A percentile compares a stretch with the other conserved stretches of the same genome.
Evolutionary conservation across 1,284 basidiomycete species (phyloP).

Genomic region (Austropuccinia psidii): DNA sequence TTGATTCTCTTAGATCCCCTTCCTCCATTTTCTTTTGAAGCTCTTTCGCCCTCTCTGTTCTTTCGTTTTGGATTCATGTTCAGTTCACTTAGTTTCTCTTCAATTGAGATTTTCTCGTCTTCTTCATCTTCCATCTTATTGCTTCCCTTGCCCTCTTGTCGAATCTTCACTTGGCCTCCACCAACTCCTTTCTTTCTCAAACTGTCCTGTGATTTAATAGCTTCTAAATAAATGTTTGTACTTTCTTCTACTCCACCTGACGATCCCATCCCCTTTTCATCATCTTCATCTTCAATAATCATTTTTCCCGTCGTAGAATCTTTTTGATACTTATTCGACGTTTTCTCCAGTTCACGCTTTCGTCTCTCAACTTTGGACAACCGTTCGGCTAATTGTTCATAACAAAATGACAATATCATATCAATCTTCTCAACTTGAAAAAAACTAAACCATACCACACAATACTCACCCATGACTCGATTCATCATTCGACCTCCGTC

Average conservation of each 20-base stretch:
- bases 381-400: slow-evolving; percentile 35
- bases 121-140: slow-evolving; percentile 60
- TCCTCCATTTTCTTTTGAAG: no score
- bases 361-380: slow-evolving; percentile 51
- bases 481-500: slow-evolving; percentile 62
- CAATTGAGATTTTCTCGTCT: slow-evolving; percentile 47
- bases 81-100: slow-evolving; percentile 39
- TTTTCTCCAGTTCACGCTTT: slow-evolving; percentile 51
- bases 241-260: slow-evolving; percentile 55
- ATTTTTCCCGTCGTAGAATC: slow-evolving; percentile 81
- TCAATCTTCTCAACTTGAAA: not conserved
- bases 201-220: slow-evolving; percentile 73
- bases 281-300: slow-evolving; percentile 58
- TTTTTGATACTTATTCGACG: slow-evolving; percentile 70
- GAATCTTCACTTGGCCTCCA: slow-evolving; percentile 82
- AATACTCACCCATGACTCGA: slow-evolving; percentile 62
- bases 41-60: slow-evolving; percentile 52
- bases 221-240: slow-evolving; percentile 77
- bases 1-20: slow-evolving; percentile 55
- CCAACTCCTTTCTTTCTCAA: slow-evolving; percentile 74
- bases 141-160: slow-evolving; percentile 83
- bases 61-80: slow-evolving; percentile 60
- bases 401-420: not conserved
- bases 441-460: slow-evolving; percentile 1
- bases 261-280: slow-evolving; percentile 34